These are phyloP conservation scores for Nymphaea thermarum DNA, from an alignment of 164 flowering plant genomes.

Conservation along the genomic window DNA sequence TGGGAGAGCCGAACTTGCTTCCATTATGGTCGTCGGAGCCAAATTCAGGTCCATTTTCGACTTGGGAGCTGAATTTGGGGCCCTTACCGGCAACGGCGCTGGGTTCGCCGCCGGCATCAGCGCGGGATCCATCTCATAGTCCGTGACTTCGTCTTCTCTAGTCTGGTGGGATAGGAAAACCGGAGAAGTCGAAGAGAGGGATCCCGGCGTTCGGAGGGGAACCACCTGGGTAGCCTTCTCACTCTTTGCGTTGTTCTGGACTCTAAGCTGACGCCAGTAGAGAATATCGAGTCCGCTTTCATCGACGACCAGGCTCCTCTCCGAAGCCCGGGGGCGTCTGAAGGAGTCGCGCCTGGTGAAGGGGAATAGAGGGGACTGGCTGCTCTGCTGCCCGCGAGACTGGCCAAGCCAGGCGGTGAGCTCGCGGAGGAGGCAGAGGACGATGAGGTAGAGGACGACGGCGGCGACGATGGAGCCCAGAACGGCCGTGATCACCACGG, in stretches of 20 bases:
- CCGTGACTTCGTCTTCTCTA: no score
- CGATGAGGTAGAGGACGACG: background rate
- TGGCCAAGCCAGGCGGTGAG: background rate
- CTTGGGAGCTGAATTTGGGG: conserved; percentile 3
- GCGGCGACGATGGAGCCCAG: background rate
- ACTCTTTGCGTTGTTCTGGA: conserved; percentile 7
- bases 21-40: background rate
- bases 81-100: conserved; percentile 5
- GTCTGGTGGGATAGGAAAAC: background rate
- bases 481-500: background rate
- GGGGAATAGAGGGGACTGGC: background rate
- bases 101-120: background rate
- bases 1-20: background rate
- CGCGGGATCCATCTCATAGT: no score
- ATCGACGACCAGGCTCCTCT: conserved; percentile 68
- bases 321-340: conserved; percentile 23
- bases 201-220: background rate
- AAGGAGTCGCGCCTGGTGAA: background rate
- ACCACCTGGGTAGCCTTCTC: background rate
- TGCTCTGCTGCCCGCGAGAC: background rate
- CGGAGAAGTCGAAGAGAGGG: background rate
- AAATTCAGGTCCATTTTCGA: background rate
- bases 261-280: conserved; percentile 55
- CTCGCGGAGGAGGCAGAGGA: background rate
- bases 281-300: conserved; percentile 84